Evolutionary conservation across 495 filamentous ascomycete species (phyloP).

Genomic region (Neurospora sp.): DNA sequence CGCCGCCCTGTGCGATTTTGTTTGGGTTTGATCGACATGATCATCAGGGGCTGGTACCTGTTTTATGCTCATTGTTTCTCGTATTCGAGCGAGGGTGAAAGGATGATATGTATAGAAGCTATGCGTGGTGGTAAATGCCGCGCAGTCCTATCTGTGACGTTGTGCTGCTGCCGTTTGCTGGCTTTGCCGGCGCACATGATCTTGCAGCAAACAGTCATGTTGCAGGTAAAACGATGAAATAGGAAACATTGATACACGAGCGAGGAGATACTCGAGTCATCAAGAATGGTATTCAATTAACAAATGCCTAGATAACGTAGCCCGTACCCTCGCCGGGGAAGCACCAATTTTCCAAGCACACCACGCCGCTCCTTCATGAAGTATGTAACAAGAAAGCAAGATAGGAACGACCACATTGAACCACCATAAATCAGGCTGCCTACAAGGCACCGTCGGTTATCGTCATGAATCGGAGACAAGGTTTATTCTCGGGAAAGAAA

Average conservation of each 20-base stretch:
- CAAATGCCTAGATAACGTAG: neutral
- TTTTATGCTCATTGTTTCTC: neutral
- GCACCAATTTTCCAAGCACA: neutral
- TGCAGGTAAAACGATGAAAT: neutral
- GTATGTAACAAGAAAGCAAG: neutral
- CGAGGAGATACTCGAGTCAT: neutral
- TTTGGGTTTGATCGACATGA: neutral
- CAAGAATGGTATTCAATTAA: neutral
- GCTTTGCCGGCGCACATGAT: neutral
- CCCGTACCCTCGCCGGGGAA: neutral
- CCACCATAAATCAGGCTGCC: neutral
- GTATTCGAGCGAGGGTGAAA: neutral
- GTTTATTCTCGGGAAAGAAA: neutral
- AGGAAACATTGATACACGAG: neutral
- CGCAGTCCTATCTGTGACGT: neutral
- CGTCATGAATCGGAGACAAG: conserved; percentile 4
- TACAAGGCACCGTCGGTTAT: conserved; percentile 10
- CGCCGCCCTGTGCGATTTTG: neutral
- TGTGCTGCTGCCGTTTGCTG: neutral
- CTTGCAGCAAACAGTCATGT: neutral
- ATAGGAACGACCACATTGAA: neutral
- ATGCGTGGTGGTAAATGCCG: neutral
- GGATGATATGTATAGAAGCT: neutral
- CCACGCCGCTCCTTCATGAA: neutral
- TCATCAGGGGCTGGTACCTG: neutral